These are phyloP conservation scores for peach (Prunus persica) DNA, from an alignment of 306 rosid species.

Conservation along the genomic window DNA sequence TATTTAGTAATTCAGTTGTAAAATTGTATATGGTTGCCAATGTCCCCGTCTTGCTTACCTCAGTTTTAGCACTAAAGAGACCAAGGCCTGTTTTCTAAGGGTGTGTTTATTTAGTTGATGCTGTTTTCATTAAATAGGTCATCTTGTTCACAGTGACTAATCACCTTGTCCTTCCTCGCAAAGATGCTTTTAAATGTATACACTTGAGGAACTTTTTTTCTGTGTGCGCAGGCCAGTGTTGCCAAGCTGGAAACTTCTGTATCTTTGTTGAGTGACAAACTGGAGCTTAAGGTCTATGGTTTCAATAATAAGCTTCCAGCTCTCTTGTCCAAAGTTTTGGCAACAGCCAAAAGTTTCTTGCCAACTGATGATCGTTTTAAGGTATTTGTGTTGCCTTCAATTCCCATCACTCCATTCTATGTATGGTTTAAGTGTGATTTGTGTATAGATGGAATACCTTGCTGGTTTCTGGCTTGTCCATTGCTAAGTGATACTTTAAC, in stretches of 20 bases:
- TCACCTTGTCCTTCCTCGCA: not conserved
- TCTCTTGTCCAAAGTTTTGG: slow-evolving; percentile 67
- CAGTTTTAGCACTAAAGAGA: not conserved
- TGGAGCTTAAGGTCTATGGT: slow-evolving; percentile 88
- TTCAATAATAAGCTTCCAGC: slow-evolving; percentile 82
- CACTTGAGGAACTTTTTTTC: not conserved
- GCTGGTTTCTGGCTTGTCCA: slow-evolving; percentile 24
- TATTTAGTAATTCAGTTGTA: not conserved
- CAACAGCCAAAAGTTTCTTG: slow-evolving; percentile 56
- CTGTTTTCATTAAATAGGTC: not conserved
- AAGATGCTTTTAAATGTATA: not conserved
- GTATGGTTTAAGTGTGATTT: not conserved
- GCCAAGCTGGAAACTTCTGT: slow-evolving; percentile 98
- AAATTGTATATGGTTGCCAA: not conserved
- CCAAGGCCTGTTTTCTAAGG: not conserved
- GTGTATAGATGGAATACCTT: not conserved
- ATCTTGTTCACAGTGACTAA: not conserved
- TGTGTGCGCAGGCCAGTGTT: slow-evolving; percentile 67
- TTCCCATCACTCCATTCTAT: not conserved
- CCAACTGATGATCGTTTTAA: slow-evolving; percentile 73
- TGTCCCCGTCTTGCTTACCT: not conserved
- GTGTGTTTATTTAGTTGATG: not conserved
- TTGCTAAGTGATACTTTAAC: slow-evolving; percentile 24
- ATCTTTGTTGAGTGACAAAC: slow-evolving; percentile 59
- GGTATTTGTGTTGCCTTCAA: slow-evolving; percentile 40